These are phyloP conservation scores for Neopestalotiopsis clavispora DNA, from an alignment of 2,329 filamentous ascomycete genomes.

Conservation along the genomic window DNA sequence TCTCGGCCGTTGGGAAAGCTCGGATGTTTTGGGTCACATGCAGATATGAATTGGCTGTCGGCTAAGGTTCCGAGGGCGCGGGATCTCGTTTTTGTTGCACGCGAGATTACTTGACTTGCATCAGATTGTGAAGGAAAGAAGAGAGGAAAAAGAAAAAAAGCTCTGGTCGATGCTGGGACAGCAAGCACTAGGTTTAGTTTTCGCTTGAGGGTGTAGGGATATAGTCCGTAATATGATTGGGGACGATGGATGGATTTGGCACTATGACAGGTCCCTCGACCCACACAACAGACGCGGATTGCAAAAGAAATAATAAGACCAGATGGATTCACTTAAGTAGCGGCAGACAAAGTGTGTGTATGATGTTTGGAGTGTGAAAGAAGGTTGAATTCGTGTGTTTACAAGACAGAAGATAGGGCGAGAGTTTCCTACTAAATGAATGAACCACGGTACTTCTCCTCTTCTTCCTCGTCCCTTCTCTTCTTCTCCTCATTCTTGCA, in stretches of 20 bases:
- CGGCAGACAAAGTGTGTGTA: no score
- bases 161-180: neutral
- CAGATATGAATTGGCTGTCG: neutral
- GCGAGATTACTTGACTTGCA: neutral
- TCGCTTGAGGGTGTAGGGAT: neutral
- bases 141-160: neutral
- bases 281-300: neutral
- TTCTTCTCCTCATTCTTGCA: neutral
- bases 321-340: no score
- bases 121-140: neutral
- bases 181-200: neutral
- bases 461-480: neutral
- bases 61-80: neutral
- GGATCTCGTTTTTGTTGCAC: neutral
- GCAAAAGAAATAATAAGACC: no score
- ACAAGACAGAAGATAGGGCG: neutral
- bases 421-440: conserved; percentile 3
- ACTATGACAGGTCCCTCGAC: neutral
- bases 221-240: neutral
- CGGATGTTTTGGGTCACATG: neutral
- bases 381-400: neutral
- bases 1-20: neutral
- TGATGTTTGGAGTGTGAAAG: neutral
- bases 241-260: neutral
- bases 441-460: neutral